phyloP scores from a whole-genome alignment of 257 asterid species.

The Salvia hispanica region DNA sequence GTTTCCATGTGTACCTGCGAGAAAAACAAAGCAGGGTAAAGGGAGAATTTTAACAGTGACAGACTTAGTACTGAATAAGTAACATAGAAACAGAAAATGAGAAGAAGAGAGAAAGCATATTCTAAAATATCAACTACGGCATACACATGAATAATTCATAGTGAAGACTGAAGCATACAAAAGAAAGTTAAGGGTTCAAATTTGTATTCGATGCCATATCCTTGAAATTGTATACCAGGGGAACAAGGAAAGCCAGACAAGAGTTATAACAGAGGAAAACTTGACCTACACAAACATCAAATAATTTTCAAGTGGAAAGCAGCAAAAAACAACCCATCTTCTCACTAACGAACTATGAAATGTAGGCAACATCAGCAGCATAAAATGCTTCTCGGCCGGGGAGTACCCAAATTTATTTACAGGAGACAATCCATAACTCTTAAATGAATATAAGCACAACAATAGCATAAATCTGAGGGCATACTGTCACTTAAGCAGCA shows the following conservation, averaged over 20 bases:
- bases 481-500: no score
- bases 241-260: background rate
- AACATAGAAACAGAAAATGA: constrained; percentile 8
- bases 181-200: constrained; percentile 2
- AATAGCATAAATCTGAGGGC: no score
- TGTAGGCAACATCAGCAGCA: background rate
- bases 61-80: constrained; percentile 13
- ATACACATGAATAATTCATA: background rate
- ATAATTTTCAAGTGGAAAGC: background rate
- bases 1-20: constrained; percentile 88
- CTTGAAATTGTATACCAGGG: background rate
- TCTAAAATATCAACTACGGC: background rate
- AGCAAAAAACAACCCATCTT: background rate
- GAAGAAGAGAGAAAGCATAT: background rate
- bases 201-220: background rate
- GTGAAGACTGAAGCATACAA: constrained; percentile 2
- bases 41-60: constrained; percentile 9
- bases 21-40: constrained; percentile 29
- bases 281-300: background rate
- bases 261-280: background rate
- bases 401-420: no score
- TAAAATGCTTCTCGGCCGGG: constrained; percentile 9
- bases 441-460: no score
- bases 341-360: background rate
- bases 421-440: no score